A percentile compares a stretch with the other conserved stretches of the same genome.
These are phyloP conservation scores for Phyllosticta citrichinensis DNA, from an alignment of 2,329 filamentous ascomycete genomes.

Conservation along the genomic window DNA sequence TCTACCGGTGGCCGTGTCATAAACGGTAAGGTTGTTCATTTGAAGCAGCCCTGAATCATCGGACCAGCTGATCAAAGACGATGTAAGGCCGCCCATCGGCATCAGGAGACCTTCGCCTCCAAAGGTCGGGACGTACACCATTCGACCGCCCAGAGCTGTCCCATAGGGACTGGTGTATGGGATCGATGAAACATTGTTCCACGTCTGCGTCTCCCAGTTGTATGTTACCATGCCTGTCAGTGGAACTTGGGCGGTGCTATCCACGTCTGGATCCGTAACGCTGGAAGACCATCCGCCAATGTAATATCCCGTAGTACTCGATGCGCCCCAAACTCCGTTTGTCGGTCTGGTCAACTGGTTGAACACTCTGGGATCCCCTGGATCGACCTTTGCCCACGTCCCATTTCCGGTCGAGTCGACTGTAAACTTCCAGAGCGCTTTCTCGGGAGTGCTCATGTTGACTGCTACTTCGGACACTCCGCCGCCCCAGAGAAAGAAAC, in stretches of 20 bases:
- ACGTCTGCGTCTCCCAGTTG: not conserved
- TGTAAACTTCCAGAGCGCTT: not conserved
- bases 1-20: not conserved
- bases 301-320: not conserved
- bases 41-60: not conserved
- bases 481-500: conserved; percentile 3
- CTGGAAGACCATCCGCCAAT: not conserved
- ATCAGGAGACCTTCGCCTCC: not conserved
- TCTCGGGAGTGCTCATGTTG: not conserved
- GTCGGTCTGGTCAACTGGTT: not conserved
- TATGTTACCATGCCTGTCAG: conserved; percentile 2
- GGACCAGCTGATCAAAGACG: not conserved
- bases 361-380: not conserved
- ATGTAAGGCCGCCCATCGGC: not conserved
- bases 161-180: not conserved
- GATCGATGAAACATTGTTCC: not conserved
- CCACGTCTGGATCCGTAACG: not conserved
- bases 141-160: not conserved
- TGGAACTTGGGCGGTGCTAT: not conserved
- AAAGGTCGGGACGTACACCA: not conserved
- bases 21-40: not conserved
- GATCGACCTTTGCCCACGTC: not conserved
- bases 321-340: not conserved
- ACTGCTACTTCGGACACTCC: not conserved
- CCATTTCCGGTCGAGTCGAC: not conserved